Base-by-base conservation (phyloP, 768 basidiomycete species). In the Hygrocybe punicea region DNA sequence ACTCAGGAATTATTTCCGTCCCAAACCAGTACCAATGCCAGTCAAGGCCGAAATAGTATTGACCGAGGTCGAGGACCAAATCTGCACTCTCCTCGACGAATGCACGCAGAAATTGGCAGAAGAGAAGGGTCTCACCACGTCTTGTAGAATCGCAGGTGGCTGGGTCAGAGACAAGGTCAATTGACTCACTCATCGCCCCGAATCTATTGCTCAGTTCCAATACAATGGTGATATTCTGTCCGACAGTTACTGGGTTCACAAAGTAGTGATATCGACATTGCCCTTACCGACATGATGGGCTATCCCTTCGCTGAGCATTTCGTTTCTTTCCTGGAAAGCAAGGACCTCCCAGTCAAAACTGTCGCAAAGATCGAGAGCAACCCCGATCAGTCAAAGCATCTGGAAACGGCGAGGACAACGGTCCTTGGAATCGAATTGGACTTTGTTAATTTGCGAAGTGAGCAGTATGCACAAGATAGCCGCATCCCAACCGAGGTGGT, bases 141-240 rank as follows among this genome's bases (percentile, higher is more conserved):
- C 83, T 1, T 96, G 96, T 68, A 81, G 97, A 62, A 91, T 99
- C 47, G 97, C 94, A 10, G 97, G 97, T 16, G 97, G 97, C 17
- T 99, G 97, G 97, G 97, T 98, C 45, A 79, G 97, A 65, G 97
- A 99, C 72, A 99, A 99, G 86, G 96, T 94, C 58, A 63, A 74
- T 69, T 24, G 3, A 17, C 36, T 23, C 25, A 51, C 25, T 16
- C 35, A 49, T 25, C 49, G 49, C 29, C 4, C 29, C 29, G 8
- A 29, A 29, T 29, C 39, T 58, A 23, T 53, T 50, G 14, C 9
- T 35, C 14, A 17, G 19, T 40, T 25, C 10, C 10, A 16, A 35
- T 21, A 13, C 23, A 21, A 11, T 24, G 8, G 6, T 24, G 42
- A 4, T 37, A 2, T 51, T 62, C 55, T 55, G 57, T 47, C 56